Percentiles rank a stretch among this genome's conserved stretches.
Evolutionary conservation across 371 early-diverging fungal species (phyloP).

Genomic region (Mucor plumbeus): DNA sequence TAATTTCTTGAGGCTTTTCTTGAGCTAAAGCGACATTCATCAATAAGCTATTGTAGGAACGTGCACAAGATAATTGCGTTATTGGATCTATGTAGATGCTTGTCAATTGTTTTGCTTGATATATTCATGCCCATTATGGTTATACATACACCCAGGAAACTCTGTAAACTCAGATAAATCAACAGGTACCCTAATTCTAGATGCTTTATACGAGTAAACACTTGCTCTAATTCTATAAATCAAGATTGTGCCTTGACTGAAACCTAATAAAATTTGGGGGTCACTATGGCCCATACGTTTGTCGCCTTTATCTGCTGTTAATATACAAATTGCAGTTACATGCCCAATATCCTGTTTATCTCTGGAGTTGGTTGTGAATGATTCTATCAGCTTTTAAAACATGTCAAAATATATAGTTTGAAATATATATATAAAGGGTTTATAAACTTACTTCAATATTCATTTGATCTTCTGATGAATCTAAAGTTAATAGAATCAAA

Average conservation of each 20-base stretch:
- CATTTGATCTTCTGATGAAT: background rate
- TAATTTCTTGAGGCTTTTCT: slow-evolving; percentile 14
- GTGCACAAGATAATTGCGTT: slow-evolving; percentile 15
- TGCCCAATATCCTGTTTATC: slow-evolving; percentile 10
- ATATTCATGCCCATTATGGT: background rate
- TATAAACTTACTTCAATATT: background rate
- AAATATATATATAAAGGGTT: background rate
- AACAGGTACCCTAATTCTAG: slow-evolving; percentile 16
- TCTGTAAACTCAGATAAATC: slow-evolving; percentile 27
- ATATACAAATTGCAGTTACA: slow-evolving; percentile 23
- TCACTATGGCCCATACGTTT: slow-evolving; percentile 26
- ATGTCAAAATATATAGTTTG: background rate
- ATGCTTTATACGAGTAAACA: slow-evolving; percentile 19
- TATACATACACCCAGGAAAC: slow-evolving; percentile 19
- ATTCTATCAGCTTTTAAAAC: background rate
- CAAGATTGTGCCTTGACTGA: slow-evolving; percentile 15
- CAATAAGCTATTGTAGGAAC: slow-evolving; percentile 20
- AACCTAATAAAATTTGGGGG: slow-evolving; percentile 21
- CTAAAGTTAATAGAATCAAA: slow-evolving; percentile 8
- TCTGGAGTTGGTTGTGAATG: background rate
- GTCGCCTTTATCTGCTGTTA: slow-evolving; percentile 19
- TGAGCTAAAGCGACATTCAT: slow-evolving; percentile 19
- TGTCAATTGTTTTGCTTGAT: background rate
- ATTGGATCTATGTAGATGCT: slow-evolving; percentile 17
- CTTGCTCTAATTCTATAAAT: slow-evolving; percentile 19